phyloP scores from a whole-genome alignment of 75 land plant genomes.

The Sequoiadendron giganteum region DNA sequence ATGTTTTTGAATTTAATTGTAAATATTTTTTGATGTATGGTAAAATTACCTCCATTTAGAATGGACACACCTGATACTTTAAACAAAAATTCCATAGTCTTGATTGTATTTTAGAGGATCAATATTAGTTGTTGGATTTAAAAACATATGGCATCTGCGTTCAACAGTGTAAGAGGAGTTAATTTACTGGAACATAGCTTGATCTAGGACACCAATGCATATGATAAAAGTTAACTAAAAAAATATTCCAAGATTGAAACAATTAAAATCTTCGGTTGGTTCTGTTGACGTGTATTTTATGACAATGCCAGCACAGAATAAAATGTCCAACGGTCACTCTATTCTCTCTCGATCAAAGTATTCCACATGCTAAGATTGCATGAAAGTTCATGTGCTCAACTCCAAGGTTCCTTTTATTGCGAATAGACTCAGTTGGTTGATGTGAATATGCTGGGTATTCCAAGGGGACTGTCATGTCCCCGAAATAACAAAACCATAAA shows the following conservation, averaged over 20 bases:
- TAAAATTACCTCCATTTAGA: neutral
- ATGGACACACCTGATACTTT: neutral
- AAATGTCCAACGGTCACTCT: no score
- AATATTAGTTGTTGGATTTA: neutral
- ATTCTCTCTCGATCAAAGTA: no score
- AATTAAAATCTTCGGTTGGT: neutral
- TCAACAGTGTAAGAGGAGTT: neutral
- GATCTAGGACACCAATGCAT: neutral
- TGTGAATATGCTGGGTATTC: no score
- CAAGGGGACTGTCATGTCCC: no score
- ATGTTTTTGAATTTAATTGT: neutral
- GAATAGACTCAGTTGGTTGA: no score
- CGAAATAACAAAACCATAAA: no score
- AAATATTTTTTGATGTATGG: neutral
- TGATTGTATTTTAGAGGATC: neutral
- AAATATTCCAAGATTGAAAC: neutral
- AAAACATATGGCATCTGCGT: neutral
- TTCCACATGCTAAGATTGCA: no score
- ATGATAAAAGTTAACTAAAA: neutral
- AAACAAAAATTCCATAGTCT: neutral
- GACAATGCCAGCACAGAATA: no score
- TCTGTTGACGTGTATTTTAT: no score
- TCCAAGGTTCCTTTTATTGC: no score
- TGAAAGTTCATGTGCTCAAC: no score
- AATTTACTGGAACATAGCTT: constrained; percentile 5